Percentiles rank a stretch among this genome's conserved stretches.
These are phyloP conservation scores for Talaromyces amestolkiae DNA, from an alignment of 2,329 filamentous ascomycete genomes.

Conservation along the genomic window DNA sequence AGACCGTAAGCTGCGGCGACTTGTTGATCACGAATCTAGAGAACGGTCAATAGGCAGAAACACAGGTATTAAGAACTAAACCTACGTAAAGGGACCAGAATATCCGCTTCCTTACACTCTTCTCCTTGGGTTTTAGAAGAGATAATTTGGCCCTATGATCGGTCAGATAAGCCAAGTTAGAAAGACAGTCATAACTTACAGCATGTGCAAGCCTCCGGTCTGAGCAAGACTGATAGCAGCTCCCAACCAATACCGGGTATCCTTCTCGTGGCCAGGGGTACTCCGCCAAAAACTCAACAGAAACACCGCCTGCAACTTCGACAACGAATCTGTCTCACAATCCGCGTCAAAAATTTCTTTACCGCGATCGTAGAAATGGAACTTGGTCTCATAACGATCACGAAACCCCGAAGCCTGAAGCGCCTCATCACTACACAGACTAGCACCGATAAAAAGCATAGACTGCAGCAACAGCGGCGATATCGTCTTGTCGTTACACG, in stretches of 20 bases:
- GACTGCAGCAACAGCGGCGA: conserved; percentile 54
- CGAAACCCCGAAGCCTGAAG: conserved; percentile 48
- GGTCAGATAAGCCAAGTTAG: conserved; percentile 4
- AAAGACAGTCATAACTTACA: conserved; percentile 23
- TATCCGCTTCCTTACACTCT: conserved; percentile 47
- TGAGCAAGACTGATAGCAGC: conserved; percentile 54
- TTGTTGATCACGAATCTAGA: conserved; percentile 49
- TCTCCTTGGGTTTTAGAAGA: conserved; percentile 30
- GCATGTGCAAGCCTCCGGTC: conserved; percentile 42
- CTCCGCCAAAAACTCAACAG: conserved; percentile 58
- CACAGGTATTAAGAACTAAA: not conserved
- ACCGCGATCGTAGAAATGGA: conserved; percentile 50
- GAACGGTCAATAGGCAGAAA: not conserved
- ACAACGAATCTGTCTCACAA: conserved; percentile 52
- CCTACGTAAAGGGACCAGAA: conserved; percentile 55
- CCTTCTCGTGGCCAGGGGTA: conserved; percentile 49
- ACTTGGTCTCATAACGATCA: conserved; percentile 52
- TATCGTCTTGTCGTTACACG: conserved; percentile 42
- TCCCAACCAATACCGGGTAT: conserved; percentile 52
- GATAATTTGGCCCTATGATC: conserved; percentile 31
- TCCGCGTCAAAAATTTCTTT: conserved; percentile 55
- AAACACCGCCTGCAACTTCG: conserved; percentile 53
- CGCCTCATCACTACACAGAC: conserved; percentile 50
- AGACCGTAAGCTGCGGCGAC: conserved; percentile 46
- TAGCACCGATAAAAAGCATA: conserved; percentile 56